Evolutionary conservation across 305 asterid species (phyloP), one percentile per base, ranked within the genome.

Genomic region (Rubia occidens): DNA sequence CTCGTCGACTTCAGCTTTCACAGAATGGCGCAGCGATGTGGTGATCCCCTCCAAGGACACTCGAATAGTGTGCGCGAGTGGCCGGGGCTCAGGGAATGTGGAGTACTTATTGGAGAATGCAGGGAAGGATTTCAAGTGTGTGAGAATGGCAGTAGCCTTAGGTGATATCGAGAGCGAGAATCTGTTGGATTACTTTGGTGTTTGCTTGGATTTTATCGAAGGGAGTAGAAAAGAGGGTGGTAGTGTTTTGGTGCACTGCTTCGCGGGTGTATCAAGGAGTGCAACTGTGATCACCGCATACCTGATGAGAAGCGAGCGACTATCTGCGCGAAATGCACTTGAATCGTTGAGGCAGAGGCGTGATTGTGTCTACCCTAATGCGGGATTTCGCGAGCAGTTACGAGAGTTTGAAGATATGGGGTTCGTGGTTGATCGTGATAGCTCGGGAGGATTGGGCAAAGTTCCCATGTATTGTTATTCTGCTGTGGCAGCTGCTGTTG

Each of bases 311-410:
- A 51, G 58, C 58, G 58, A 51, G 58, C 9, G 3, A 20, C 58
- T 51, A 4, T 51, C 58, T 51, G 58, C 58, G n/a, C 14, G 6
- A 5, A 20, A 51, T 4, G 58, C 58, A 10, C 58, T 51, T 6
- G 58, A 51, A n/a, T 51, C 58, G 58, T n/a, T 51, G 58, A 51
- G 21, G 58, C 21, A 51, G 58, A 51, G n/a, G 21, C 58, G 58
- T 2, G 2, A 20, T 8, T 51, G 21, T 17, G 20, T 51, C 1
- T 5, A 51, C 24, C 58, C 58, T 8, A 51, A 51, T 17, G 58
- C 58, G 15, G 58, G 58, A 1, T 51, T 51, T 15, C 2, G 58
- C 3, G 21, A 51, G 58, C 58, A 51, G 58, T 51, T 51, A 10
- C n/a, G 9, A 2, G 1, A 1, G 58, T 51, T 51, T 51, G 58